Base-by-base conservation (phyloP, 2,329 filamentous ascomycete genomes). In the Cercospora beticola region DNA sequence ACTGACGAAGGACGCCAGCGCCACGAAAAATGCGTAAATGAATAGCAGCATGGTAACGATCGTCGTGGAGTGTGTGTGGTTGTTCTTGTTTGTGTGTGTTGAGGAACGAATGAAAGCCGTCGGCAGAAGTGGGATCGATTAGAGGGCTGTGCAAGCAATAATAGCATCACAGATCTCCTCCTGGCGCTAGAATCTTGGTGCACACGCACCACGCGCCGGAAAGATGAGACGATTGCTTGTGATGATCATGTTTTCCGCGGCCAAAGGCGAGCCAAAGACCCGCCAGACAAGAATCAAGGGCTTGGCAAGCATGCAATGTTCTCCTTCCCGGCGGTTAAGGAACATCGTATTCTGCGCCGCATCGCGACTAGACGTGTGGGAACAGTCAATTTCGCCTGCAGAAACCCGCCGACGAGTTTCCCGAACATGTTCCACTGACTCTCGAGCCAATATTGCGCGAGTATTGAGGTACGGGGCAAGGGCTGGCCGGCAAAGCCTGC, bases 101-200 rank as follows among this genome's bases (percentile, higher is more conserved):
- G 54, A 57, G 33, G 33, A 60, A 46, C 30, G 59, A 62, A 21
- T 46, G 12, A 33, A 36, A 33, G 28, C 33, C 16, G 57, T 10
- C 31, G 31, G 26, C 33, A 31, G 57, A 36, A 30, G 33, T 62
- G 18, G 36, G 14, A 57, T 54, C 23, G 49, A 60, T n/a, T 40
- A 60, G 31, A 60, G 30, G 61, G 61, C 30, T 40, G 18, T 40
- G 28, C 49, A 40, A 23, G 31, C 49, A 64, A 64, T 64, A 58
- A 43, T 58, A 64, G 62, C 49, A 58, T 57, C 28, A 40, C 46
- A 57, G n/a, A 54, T 40, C 46, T 40, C 31, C 49, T 26, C 40
- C 26, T 49, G 36, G 49, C 62, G 62, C 61, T 64, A 64, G 46
- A n/a, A 64, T 64, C 61, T 64, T 64, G 61, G 61, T 54, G 28